Conservation (phyloP, 106 monocot species). For the Apostasia ramifera region DNA sequence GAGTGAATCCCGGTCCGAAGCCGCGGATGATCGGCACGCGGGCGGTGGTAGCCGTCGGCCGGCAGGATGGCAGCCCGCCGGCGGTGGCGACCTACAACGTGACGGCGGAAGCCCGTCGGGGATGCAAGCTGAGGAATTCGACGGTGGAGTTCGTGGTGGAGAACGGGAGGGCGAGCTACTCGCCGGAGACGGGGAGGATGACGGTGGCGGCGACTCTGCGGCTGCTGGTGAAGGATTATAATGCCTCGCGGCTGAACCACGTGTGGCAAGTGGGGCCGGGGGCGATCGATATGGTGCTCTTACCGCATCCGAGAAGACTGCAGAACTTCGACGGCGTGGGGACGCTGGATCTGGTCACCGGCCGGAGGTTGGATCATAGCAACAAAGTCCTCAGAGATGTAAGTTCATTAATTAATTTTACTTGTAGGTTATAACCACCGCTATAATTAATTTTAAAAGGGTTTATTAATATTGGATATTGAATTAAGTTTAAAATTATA, state of each 20-base stretch:
- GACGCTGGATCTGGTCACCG: slow-evolving; percentile 10
- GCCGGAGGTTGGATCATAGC: background rate
- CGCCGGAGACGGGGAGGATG: background rate
- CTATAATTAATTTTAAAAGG: too few species aligned
- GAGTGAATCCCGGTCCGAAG: slow-evolving; percentile 3
- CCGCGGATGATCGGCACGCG: slow-evolving; percentile 9
- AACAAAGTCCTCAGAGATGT: background rate
- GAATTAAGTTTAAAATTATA: too few species aligned
- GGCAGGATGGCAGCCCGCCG: background rate
- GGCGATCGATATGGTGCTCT: background rate
- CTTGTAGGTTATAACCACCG: background rate
- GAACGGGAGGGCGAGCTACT: background rate
- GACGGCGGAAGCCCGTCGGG: background rate
- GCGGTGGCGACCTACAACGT: slow-evolving; percentile 15
- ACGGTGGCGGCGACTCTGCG: slow-evolving; percentile 4
- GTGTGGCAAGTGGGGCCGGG: slow-evolving; percentile 24
- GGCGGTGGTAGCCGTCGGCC: slow-evolving; percentile 1
- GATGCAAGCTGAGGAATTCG: slow-evolving; percentile 10
- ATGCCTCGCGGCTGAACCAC: slow-evolving; percentile 7
- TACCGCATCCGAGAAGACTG: background rate
- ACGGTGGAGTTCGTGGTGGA: slow-evolving; percentile 7
- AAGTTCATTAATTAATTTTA: background rate
- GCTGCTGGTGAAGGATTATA: slow-evolving; percentile 6
- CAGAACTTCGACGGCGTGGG: slow-evolving; percentile 20
- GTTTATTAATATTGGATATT: too few species aligned